Base-by-base conservation (phyloP, 495 filamentous ascomycete genomes). In the Penicillium bovifimosum region DNA sequence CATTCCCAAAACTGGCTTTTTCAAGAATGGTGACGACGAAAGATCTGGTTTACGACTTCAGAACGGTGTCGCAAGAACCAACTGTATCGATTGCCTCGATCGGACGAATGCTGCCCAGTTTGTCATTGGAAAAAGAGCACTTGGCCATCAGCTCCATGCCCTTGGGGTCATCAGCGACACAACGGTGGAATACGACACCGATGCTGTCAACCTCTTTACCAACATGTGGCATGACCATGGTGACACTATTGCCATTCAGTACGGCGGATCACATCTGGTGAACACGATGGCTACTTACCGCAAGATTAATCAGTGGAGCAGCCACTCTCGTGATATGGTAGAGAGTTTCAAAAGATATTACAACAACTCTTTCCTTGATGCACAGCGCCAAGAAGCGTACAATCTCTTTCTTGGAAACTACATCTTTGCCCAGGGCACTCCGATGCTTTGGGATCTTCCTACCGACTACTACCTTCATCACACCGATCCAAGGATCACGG, bases 211-310 rank as follows among this genome's bases (percentile, higher is more conserved):
- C 61, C 79, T 96, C 5, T 96, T 98, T 54, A 96, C 92, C 2
- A 88, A 95, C 64, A 96, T 97, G 93, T 82, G 72, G 69, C 91
- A 96, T 62, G 90, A 93, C 57, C 93, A 98, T 63, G 93, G 93
- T 33, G 93, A 98, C 62, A 96, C 90, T 16, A 96, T 98, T 64
- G 93, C 93, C 18, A 87, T 96, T 28, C 93, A 98, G 62, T 98
- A 98, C 63, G 95, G 95, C 44, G 95, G 93, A 20, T 96, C 91
- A 9, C 93, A 97, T 66, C 78, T 98, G 1, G 93, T 98, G 52
- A 98, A 98, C 68, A 98, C 93, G 1, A 96, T 96, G 92, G 91
- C 91, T 51, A 97, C 95, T 2, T 98, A 98, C 66, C 85, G 93
- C 44, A 96, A 96, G 68, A 95, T 96, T 64, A 97, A 97, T 54